These are phyloP conservation scores for Exserohilum rostratum DNA, from an alignment of 2,329 filamentous ascomycete species.

Conservation along the genomic window DNA sequence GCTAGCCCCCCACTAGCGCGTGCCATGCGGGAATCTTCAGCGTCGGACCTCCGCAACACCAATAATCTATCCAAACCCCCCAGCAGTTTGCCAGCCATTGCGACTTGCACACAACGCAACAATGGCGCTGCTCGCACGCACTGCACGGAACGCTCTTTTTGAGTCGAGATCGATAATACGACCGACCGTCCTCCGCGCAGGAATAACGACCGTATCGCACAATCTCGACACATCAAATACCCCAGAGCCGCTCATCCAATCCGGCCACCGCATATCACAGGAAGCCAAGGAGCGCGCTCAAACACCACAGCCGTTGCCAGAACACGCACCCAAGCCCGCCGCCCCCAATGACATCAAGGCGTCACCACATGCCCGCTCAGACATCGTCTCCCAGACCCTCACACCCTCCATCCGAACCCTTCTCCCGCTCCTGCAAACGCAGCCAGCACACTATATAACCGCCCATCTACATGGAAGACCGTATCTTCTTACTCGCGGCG, in stretches of 20 bases:
- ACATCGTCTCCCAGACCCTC: slow-evolving; percentile 48
- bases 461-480: slow-evolving; percentile 79
- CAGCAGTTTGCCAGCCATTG: slow-evolving; percentile 22
- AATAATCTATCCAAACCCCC: slow-evolving; percentile 7
- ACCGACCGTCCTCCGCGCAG: slow-evolving; percentile 58
- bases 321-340: slow-evolving; percentile 19
- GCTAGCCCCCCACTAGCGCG: slow-evolving; percentile 24
- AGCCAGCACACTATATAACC: slow-evolving; percentile 78
- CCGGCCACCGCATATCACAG: slow-evolving; percentile 48
- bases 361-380: slow-evolving; percentile 29
- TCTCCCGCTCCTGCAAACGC: slow-evolving; percentile 73
- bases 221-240: slow-evolving; percentile 46
- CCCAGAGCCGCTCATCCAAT: slow-evolving; percentile 55
- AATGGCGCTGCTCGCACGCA: slow-evolving; percentile 55
- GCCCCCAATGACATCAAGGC: slow-evolving; percentile 23
- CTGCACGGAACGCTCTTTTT: slow-evolving; percentile 67
- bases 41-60: slow-evolving; percentile 25
- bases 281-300: slow-evolving; percentile 32
- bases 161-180: slow-evolving; percentile 63
- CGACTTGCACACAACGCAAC: slow-evolving; percentile 11
- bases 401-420: slow-evolving; percentile 65
- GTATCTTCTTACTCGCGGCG: slow-evolving; percentile 73
- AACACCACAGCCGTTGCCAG: slow-evolving; percentile 21
- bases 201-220: slow-evolving; percentile 52
- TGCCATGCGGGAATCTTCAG: slow-evolving; percentile 18